Evolutionary conservation across 2,329 filamentous ascomycete genomes (phyloP).

Genomic region (Fusarium beomiforme): DNA sequence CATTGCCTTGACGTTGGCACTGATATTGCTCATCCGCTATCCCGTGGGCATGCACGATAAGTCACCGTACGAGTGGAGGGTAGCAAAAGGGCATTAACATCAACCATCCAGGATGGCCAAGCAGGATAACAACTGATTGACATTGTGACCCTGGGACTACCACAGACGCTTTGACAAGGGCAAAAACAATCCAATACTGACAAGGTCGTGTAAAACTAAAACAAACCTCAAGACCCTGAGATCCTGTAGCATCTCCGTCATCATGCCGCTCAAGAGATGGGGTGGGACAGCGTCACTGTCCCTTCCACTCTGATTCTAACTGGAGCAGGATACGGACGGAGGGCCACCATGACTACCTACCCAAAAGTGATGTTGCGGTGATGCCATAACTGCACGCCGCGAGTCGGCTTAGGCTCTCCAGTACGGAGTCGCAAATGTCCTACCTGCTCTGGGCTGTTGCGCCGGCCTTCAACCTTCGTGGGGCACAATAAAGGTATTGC

Average conservation of each 20-base stretch:
- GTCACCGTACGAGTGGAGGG: constrained; percentile 26
- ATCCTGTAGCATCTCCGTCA: constrained; percentile 38
- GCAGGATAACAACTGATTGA: constrained; percentile 37
- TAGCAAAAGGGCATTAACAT: constrained; percentile 41
- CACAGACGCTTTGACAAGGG: constrained; percentile 33
- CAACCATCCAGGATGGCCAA: constrained; percentile 37
- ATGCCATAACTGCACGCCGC: constrained; percentile 40
- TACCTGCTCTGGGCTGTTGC: constrained; percentile 29
- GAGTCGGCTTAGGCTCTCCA: constrained; percentile 21
- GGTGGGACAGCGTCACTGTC: constrained; percentile 39
- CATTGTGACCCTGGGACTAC: constrained; percentile 39
- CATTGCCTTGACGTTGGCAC: constrained; percentile 14
- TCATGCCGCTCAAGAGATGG: constrained; percentile 40
- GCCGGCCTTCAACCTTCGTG: constrained; percentile 17
- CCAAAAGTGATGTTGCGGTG: constrained; percentile 41
- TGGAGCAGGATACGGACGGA: constrained; percentile 14
- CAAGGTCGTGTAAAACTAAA: constrained; percentile 29
- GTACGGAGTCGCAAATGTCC: background rate
- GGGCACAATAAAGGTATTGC: constrained; percentile 21
- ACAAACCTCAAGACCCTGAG: constrained; percentile 35
- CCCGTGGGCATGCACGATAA: constrained; percentile 5
- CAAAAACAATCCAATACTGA: background rate
- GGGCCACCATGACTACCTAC: constrained; percentile 19
- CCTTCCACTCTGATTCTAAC: constrained; percentile 8
- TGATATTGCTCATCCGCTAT: constrained; percentile 11